Base-by-base conservation (phyloP, 1,139 yeast genomes). In the Trichomonascaceae sp. region DNA sequence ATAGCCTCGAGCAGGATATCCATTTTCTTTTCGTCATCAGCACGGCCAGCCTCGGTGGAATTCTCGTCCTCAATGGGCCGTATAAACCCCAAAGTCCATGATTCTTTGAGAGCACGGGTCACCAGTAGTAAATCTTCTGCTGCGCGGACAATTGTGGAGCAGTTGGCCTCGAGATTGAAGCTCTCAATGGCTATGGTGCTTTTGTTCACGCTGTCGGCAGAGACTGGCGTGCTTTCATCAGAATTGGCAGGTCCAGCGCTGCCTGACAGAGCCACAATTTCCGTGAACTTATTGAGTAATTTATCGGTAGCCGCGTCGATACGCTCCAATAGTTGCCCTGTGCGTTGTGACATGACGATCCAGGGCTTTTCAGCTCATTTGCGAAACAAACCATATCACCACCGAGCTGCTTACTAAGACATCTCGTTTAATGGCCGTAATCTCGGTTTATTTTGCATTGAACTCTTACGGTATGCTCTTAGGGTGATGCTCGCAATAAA, bases 51-150 rank as follows among this genome's bases (percentile, higher is more conserved):
- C 4, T 22, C 34, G 18, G 37, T 40, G 6, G 36, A 41, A 3
- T 35, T 35, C 27, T 37, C 44, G 4, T 39, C 45, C 4, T 42
- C 39, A 8, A 41, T 34, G 4, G 58, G 54, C 29, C 50, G 47
- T n/a, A 58, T 48, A 39, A 58, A 63, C 15, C 65, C 65, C 20
- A 60, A 44, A 14, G 60, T 50, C 65, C 65, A 60, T 8, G 64
- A 60, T 40, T 60, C 65, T 37, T 60, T 61, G 30, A 60, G 41
- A 18, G 55, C 49, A 16, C 65, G 44, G 2, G 65, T 57, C 26
- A 60, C 54, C 37, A 54, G 55, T 29, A 60, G 44, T 37, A 60
- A 41, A 32, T 60, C 65, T 37, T 60, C 65, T 4, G 55, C 54
- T 1, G 62, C 58, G 3, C 60, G 48, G n/a, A 59, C 52, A 33